phyloP scores from a whole-genome alignment of 257 asterid species.

The Eucommia ulmoides region DNA sequence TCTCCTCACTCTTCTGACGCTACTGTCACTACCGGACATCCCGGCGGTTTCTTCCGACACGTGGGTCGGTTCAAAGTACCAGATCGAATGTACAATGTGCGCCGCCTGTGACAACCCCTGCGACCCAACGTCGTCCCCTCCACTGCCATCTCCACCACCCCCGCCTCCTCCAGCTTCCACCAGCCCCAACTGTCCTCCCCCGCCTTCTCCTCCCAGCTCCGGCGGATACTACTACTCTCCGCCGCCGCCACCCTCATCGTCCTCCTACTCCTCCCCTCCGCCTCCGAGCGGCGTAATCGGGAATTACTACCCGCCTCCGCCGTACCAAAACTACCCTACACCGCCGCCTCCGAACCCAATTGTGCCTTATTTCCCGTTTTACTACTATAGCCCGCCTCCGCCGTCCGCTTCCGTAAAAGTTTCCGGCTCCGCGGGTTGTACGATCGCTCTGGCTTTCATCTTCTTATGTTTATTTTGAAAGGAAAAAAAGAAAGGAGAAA shows the following conservation, averaged over 20 bases:
- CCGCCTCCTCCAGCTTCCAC: conserved; percentile 6
- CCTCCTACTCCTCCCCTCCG: background rate
- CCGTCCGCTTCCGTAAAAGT: conserved; percentile 10
- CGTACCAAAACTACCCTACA: conserved; percentile 26
- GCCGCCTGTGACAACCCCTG: background rate
- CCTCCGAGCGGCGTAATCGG: background rate
- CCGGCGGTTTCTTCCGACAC: background rate
- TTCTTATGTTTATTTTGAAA: background rate
- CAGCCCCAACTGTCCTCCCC: conserved; percentile 24
- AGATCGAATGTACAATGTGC: conserved; percentile 1
- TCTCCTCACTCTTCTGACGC: background rate
- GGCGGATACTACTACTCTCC: background rate
- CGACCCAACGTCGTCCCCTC: background rate
- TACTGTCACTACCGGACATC: background rate
- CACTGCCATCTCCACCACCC: background rate
- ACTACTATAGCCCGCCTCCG: conserved; percentile 46
- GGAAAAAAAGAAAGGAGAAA: too few relatives aligned
- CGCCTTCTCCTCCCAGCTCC: background rate
- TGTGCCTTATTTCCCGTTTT: conserved; percentile 80
- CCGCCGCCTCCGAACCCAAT: conserved; percentile 71
- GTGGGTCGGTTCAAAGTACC: conserved; percentile 1
- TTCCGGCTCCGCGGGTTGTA: background rate
- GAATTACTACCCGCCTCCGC: conserved; percentile 44
- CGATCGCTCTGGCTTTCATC: background rate
- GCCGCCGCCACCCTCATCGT: background rate